Base-by-base conservation (phyloP, 805 yeast genomes). In the Wickerhamiella musiphila region DNA sequence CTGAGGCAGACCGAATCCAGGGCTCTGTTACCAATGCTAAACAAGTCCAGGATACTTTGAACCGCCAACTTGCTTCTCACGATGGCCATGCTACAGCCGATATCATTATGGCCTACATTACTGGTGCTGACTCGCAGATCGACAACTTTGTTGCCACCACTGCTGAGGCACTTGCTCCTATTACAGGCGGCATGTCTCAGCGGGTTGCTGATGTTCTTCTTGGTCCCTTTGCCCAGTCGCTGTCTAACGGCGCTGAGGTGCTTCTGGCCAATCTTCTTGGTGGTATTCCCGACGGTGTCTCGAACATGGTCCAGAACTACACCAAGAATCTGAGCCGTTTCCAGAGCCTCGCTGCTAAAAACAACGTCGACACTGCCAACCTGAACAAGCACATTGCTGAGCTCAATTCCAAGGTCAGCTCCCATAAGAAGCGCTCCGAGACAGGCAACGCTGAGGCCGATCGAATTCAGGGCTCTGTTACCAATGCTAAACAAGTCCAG, bases 121-220 rank as follows among this genome's bases (percentile, higher is more conserved):
- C 53, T 20, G 54, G 53, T n/a, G 42, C 51, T 16, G 55, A 49
- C 33, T 47, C 50, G 21, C 53, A 48, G 38, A 46, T 45, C 30
- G 53, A 50, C 35, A 48, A 47, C 33, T 43, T 44, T 28, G 33
- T 46, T 22, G 51, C 42, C 8, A 36, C 42, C 19, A 33, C 33
- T 7, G 23, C 36, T 16, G 22, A 35, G 2, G 40, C 42, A 11
- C 38, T 42, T 7, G 38, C 40, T 7, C 42, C 42, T 18, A 17
- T 37, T 25, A 39, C 43, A 16, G 34, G 35, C 24, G 47, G 47
- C 18, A 20, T 35, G 11, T 37, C 43, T n/a, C 20, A 28, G 36
- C 41, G 38, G 12, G 28, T 43, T 22, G 43, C 36, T 26, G 33
- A 38, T 20, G 33, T 36, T 18, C 32, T 43, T 9, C 35, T 41